phyloP scores from a whole-genome alignment of 805 yeast genomes.

The Candida sithepensis region DNA sequence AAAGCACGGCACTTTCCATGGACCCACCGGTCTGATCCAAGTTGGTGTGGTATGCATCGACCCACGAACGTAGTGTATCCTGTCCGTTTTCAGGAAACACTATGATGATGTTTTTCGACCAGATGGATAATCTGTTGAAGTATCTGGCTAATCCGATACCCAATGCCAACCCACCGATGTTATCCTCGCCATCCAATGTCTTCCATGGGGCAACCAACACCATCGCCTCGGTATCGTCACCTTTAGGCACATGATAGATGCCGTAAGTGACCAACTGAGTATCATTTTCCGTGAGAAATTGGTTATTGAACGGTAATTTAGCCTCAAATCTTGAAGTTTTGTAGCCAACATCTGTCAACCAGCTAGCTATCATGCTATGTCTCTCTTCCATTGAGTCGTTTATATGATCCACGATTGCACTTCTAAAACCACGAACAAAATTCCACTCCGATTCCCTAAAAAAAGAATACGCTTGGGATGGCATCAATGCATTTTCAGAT shows the following conservation, averaged over 20 bases:
- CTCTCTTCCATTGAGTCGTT: slow-evolving; percentile 30
- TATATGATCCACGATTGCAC: slow-evolving; percentile 44
- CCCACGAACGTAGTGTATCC: slow-evolving; percentile 78
- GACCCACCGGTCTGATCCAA: slow-evolving; percentile 90
- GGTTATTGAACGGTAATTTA: slow-evolving; percentile 16
- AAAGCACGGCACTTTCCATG: slow-evolving; percentile 82
- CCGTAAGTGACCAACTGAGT: slow-evolving; percentile 52
- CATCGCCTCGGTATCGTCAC: slow-evolving; percentile 95
- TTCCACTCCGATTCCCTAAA: slow-evolving; percentile 96
- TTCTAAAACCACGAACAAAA: slow-evolving; percentile 77
- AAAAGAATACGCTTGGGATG: slow-evolving; percentile 90
- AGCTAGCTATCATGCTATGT: slow-evolving; percentile 45
- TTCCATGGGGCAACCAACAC: slow-evolving; percentile 87
- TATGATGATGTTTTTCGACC: slow-evolving; percentile 92
- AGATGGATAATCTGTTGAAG: slow-evolving; percentile 80
- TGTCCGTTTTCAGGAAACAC: slow-evolving; percentile 76
- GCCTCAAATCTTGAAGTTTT: slow-evolving; percentile 47
- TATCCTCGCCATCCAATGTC: slow-evolving; percentile 59
- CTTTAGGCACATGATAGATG: slow-evolving; percentile 86
- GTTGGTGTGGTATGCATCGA: slow-evolving; percentile 84
- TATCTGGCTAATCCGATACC: slow-evolving; percentile 72
- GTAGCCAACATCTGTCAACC: slow-evolving; percentile 73
- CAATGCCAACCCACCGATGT: slow-evolving; percentile 78
- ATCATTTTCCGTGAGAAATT: slow-evolving; percentile 14
- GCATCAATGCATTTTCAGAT: slow-evolving; percentile 94